Evolutionary conservation across 2,329 filamentous ascomycete genomes (phyloP).

Genomic region (Coleophoma crateriformis): DNA sequence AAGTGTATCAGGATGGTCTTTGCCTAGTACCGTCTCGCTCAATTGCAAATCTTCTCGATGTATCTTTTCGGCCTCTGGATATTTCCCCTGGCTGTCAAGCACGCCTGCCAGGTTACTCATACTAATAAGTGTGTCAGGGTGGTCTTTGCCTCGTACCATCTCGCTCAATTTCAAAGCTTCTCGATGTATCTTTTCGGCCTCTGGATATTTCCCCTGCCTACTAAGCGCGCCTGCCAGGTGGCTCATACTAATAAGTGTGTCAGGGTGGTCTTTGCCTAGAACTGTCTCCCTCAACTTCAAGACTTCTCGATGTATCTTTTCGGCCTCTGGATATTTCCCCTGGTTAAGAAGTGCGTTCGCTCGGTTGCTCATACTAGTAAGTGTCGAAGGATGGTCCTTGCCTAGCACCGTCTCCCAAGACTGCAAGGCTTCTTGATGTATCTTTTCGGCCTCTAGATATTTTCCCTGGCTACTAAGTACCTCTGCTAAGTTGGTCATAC

Average conservation of each 20-base stretch:
- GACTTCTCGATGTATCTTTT: neutral
- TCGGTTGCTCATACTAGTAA: neutral
- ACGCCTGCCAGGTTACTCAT: no score
- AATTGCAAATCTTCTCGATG: neutral
- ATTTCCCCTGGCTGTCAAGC: no score
- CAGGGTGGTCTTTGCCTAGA: slow-evolving; percentile 1
- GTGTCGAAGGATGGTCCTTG: neutral
- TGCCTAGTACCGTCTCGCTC: neutral
- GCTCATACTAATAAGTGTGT: neutral
- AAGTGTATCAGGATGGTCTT: neutral
- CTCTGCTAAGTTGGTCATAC: no score
- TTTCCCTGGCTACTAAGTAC: neutral
- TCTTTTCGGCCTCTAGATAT: neutral
- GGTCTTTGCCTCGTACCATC: no score
- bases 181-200: no score
- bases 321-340: neutral
- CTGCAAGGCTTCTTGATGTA: neutral
- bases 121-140: neutral
- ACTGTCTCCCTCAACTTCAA: neutral
- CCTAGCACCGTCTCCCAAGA: neutral
- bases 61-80: neutral
- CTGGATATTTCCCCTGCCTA: no score
- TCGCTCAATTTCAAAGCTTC: no score
- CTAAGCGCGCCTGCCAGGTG: neutral
- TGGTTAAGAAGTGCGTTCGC: neutral